Evolutionary conservation across 2,329 filamentous ascomycete species (phyloP).

Genomic region (Venturia aucupariae): DNA sequence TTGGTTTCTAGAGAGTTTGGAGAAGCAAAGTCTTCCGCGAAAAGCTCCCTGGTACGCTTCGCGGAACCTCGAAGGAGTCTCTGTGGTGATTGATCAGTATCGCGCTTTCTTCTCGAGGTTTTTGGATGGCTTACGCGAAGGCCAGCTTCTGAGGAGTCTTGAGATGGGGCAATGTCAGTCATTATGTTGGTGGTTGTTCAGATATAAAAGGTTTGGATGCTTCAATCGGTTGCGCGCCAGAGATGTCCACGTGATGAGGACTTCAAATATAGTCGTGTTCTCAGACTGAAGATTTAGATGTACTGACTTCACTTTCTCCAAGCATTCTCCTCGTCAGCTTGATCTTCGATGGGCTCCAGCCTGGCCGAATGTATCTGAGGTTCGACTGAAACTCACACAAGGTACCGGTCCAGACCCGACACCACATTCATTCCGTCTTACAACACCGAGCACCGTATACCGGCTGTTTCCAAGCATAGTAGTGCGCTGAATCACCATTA

Average conservation of each 20-base stretch:
- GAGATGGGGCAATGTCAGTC: constrained; percentile 2
- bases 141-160: constrained; percentile 4
- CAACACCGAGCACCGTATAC: neutral
- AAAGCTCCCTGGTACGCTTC: constrained; percentile 46
- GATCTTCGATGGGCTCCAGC: too few relatives aligned
- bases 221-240: neutral
- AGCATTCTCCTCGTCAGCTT: too few relatives aligned
- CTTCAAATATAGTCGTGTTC: too few relatives aligned
- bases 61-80: constrained; percentile 34
- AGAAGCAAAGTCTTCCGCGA: constrained; percentile 43
- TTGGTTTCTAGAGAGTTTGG: constrained; percentile 32
- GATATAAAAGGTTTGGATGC: neutral
- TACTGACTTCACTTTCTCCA: too few relatives aligned
- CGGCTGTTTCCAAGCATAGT: neutral
- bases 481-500: neutral
- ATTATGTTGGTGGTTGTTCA: neutral
- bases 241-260: neutral
- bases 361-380: too few relatives aligned
- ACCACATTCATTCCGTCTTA: neutral
- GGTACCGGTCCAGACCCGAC: too few relatives aligned
- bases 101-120: neutral
- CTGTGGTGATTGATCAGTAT: constrained; percentile 11
- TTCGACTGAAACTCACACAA: too few relatives aligned
- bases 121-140: neutral
- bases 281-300: too few relatives aligned